Percentiles rank a stretch among this genome's conserved stretches.
Conservation (phyloP, 768 basidiomycete genomes). For the Asterophora lycoperdoides region DNA sequence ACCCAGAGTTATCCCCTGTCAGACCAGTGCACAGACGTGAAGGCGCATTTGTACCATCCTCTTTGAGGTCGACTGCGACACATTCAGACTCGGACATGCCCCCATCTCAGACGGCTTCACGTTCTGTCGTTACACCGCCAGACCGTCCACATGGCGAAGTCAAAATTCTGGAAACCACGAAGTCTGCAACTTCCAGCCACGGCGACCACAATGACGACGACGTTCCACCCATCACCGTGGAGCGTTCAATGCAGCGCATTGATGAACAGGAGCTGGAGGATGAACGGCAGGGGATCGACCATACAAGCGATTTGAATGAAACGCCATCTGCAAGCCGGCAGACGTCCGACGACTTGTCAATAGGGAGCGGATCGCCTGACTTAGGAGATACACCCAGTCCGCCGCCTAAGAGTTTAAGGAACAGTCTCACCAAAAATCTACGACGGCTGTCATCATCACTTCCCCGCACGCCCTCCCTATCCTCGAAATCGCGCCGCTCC, state of each 20-base stretch:
- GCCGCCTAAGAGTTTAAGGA: constrained; percentile 47
- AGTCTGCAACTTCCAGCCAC: not conserved
- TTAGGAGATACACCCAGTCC: constrained; percentile 35
- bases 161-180: constrained; percentile 2
- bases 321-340: constrained; percentile 13
- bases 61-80: constrained; percentile 18
- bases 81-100: constrained; percentile 8
- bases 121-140: constrained; percentile 1
- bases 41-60: constrained; percentile 59
- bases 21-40: constrained; percentile 48
- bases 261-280: constrained; percentile 11
- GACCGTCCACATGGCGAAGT: constrained; percentile 4
- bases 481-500: constrained; percentile 35
- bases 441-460: constrained; percentile 50
- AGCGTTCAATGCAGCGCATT: constrained; percentile 25
- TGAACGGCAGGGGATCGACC: not conserved
- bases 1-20: constrained; percentile 14
- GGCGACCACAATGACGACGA: constrained; percentile 12
- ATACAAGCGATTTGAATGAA: constrained; percentile 11
- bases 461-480: constrained; percentile 64
- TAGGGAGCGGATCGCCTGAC: constrained; percentile 12
- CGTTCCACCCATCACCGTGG: constrained; percentile 33
- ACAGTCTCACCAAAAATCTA: constrained; percentile 41
- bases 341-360: constrained; percentile 15
- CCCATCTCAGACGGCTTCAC: constrained; percentile 10